Evolutionary conservation across 192 early-diverging fungal genomes (phyloP).

Genomic region (Geosiphon pyriformis): DNA sequence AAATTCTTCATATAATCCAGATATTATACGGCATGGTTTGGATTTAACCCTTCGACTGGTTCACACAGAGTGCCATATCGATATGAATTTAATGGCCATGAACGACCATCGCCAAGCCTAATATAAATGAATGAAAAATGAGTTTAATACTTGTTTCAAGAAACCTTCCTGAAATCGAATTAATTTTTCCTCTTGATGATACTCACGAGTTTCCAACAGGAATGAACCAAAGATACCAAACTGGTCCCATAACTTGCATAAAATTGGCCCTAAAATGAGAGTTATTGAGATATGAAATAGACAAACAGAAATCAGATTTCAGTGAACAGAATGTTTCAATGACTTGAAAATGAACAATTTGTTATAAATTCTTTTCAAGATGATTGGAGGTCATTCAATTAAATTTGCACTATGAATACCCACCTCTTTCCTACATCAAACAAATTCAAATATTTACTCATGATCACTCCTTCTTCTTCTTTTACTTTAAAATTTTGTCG

Average conservation of each 20-base stretch:
- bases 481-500: slow-evolving; percentile 31
- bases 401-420: neutral
- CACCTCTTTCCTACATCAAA: slow-evolving; percentile 38
- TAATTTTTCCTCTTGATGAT: neutral
- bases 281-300: neutral
- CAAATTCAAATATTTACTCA: slow-evolving; percentile 35
- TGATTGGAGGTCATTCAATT: no score
- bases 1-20: no score
- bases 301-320: slow-evolving; percentile 8
- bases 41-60: slow-evolving; percentile 12
- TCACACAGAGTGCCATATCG: slow-evolving; percentile 23
- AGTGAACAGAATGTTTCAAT: no score
- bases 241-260: slow-evolving; percentile 50
- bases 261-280: slow-evolving; percentile 36
- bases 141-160: neutral
- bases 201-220: slow-evolving; percentile 40
- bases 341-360: no score
- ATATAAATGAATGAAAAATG: neutral
- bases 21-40: no score
- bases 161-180: neutral
- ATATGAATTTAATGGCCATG: slow-evolving; percentile 23
- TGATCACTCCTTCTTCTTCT: slow-evolving; percentile 29
- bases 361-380: no score
- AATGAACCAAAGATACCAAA: slow-evolving; percentile 49
- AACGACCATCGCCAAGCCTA: slow-evolving; percentile 9